Base-by-base conservation (phyloP, 1,284 basidiomycete genomes). In the Somion occarium region DNA sequence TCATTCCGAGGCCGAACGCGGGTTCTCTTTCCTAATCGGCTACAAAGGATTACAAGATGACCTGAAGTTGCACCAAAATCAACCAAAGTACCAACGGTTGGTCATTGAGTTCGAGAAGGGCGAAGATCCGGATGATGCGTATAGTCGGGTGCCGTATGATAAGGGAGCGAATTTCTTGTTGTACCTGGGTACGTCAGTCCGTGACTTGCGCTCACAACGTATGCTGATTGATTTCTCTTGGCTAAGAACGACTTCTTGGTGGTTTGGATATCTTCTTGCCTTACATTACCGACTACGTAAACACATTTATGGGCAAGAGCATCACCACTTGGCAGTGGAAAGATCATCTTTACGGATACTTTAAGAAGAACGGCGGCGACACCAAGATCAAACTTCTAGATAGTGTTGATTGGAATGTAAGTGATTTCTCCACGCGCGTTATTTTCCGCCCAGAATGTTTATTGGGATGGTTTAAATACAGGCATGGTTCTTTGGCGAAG, bases 291-390 rank as follows among this genome's bases (percentile, higher is more conserved):
- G 81, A 90, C 64, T 94, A 93, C 66, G 89, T 95, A 55, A 75
- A 79, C 49, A 84, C 82, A 0, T 93, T 86, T 68, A 80, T 79
- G 56, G 88, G 93, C 13, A 82, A 86, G 64, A 90, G 91, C 55
- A 91, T 98, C 65, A 89, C 88, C 13, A 97, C 93, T 0, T 74
- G 83, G 37, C 81, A 96, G 60, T 98, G 94, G 93, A 88, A 90
- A 61, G 72, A 75, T 3, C 92, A 98, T 64, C 73, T 99, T 19
- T 91, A 88, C 60, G 70, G 65, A n/a, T 96, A 88, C 67, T 98
- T 83, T 69, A 71, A 72, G 57, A 72, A 75, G 56, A 70, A 88
- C 61, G 79, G 79, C 22, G 78, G 76, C 9, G 66, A 73, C 7
- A 79, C 85, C 57, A 85, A 90, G 62, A 70, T 88, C 50, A 78